Evolutionary conservation across 768 basidiomycete species (phyloP), one percentile per base, ranked within the genome.

Genomic region (Boletus speciosus): DNA sequence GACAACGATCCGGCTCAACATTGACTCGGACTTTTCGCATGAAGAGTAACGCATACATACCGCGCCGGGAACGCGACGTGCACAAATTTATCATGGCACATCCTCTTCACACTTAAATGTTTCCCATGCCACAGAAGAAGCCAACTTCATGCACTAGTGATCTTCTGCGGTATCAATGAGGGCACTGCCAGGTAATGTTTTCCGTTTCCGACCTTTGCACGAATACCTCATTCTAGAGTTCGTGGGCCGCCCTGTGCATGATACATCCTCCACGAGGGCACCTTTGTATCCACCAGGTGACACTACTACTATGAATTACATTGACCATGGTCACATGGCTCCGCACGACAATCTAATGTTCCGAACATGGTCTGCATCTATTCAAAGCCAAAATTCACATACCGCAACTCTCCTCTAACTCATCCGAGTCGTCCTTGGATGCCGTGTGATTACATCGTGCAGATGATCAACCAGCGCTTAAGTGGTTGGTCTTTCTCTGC

Each of bases 321-420:
- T 27, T 6, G 6, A 25, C 19, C 16, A 10, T 31, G 32, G 39
- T 27, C 34, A 41, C 15, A 14, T 15, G 38, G 34, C 35, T 14
- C 29, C 41, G 12, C 34, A 54, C 9, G 29, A 25, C 11, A 29
- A 12, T 9, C 12, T 32, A 35, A 37, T n/a, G 19, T 43, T 44
- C 36, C 21, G n/a, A 42, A 36, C 31, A 32, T 38, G 34, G 4
- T 35, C 23, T 7, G 29, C 21, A 8, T 47, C n/a, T 37, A 59
- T 59, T 54, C 36, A 25, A 59, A 49, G 43, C 47, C n/a, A 21
- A 11, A 31, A 35, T 27, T 56, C 23, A 23, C 53, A 43, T 38
- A 10, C 36, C 0, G 32, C 12, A 23, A 16, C 8, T 9, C n/a
- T 37, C 31, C 35, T 47, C 39, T 29, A 29, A 19, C 35, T 19